Percentiles rank a stretch among this genome's conserved stretches.
Conservation (phyloP, 768 basidiomycete genomes). For the Agaricus sinodeliciosus region DNA sequence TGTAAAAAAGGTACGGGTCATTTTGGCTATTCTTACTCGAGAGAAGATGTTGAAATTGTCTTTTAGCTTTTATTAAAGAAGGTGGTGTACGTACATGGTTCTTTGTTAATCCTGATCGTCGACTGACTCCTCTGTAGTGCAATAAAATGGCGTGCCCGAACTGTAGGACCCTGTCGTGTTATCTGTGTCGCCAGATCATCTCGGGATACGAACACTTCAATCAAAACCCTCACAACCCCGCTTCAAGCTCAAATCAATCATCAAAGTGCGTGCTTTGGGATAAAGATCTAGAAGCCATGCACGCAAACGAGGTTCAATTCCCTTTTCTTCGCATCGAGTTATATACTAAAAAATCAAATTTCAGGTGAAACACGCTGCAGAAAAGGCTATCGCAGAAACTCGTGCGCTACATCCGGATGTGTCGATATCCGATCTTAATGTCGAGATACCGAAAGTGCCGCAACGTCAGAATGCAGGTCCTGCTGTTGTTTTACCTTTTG, state of each 20-base stretch:
- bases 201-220: conserved; percentile 74
- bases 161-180: conserved; percentile 74
- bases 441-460: conserved; percentile 50
- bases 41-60: background rate
- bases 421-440: conserved; percentile 44
- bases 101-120: background rate
- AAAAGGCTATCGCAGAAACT: conserved; percentile 58
- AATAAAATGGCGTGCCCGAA: conserved; percentile 87
- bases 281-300: conserved; percentile 47
- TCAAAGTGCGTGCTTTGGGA: conserved; percentile 66
- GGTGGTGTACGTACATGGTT: conserved; percentile 46
- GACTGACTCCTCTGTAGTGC: conserved; percentile 43
- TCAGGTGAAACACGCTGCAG: conserved; percentile 64
- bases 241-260: conserved; percentile 16
- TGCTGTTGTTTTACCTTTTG: background rate
- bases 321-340: background rate
- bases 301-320: conserved; percentile 52
- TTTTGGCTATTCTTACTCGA: background rate
- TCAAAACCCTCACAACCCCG: conserved; percentile 23
- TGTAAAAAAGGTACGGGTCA: conserved; percentile 61
- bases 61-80: conserved; percentile 72
- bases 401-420: conserved; percentile 57
- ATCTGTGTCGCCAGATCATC: conserved; percentile 73
- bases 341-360: background rate
- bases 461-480: background rate